A percentile compares a stretch with the other conserved stretches of the same genome.
Evolutionary conservation across 1,139 yeast species (phyloP).

Genomic region (Arxiozyma slooffiae): DNA sequence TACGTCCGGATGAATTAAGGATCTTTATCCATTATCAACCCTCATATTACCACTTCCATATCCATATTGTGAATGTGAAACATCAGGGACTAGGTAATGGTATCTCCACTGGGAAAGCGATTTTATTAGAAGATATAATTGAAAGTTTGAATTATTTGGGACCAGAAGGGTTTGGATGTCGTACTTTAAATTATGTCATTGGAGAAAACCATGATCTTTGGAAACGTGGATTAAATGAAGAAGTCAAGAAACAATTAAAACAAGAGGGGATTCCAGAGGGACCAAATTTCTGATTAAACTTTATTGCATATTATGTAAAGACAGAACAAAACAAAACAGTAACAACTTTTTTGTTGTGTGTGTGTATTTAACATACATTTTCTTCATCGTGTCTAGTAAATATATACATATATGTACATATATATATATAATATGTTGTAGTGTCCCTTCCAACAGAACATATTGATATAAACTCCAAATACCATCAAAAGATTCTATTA

Average conservation of each 20-base stretch:
- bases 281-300: conserved; percentile 13
- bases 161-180: conserved; percentile 40
- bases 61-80: conserved; percentile 69
- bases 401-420: no score
- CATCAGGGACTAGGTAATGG: conserved; percentile 72
- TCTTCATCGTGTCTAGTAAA: no score
- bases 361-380: no score
- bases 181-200: conserved; percentile 45
- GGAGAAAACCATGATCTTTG: conserved; percentile 76
- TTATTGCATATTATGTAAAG: no score
- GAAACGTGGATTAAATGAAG: conserved; percentile 32
- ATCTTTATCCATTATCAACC: conserved; percentile 89
- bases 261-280: conserved; percentile 22
- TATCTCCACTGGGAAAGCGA: conserved; percentile 69
- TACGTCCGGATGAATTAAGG: conserved; percentile 41
- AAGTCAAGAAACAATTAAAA: conserved; percentile 18
- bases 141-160: conserved; percentile 54
- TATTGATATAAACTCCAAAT: no score
- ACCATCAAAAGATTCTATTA: no score
- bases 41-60: conserved; percentile 88
- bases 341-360: no score
- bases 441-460: no score
- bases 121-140: conserved; percentile 70
- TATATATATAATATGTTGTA: no score
- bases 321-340: no score